A percentile compares a stretch with the other conserved stretches of the same genome.
phyloP scores from a whole-genome alignment of 148 eudicot species.

The Pouteria glomerata region DNA sequence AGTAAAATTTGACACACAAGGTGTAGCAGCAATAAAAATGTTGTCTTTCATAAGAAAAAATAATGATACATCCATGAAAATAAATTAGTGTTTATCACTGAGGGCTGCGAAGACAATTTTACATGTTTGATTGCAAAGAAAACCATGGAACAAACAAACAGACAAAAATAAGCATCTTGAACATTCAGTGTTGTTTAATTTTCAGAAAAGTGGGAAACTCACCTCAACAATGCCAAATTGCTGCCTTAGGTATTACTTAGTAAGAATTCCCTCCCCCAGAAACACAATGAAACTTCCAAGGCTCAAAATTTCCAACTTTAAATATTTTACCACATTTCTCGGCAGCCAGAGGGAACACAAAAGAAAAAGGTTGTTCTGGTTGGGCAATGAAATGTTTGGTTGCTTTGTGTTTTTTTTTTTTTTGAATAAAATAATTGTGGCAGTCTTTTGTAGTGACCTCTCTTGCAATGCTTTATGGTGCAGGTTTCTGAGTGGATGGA shows the following conservation, averaged over 20 bases:
- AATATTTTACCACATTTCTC: neutral
- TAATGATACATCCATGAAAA: neutral
- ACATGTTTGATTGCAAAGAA: neutral
- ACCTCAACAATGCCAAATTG: neutral
- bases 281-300: neutral
- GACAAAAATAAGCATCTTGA: neutral
- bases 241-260: neutral
- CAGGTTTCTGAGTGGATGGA: constrained; percentile 91
- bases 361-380: neutral
- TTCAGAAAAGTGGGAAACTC: neutral
- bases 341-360: neutral
- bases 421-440: neutral
- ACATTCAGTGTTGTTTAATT: neutral
- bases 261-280: neutral
- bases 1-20: neutral
- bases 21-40: neutral
- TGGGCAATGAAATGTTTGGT: neutral
- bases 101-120: neutral
- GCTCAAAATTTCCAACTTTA: neutral
- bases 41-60: neutral
- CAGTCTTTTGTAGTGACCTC: neutral
- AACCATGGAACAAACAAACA: neutral
- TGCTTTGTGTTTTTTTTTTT: neutral
- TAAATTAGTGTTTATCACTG: neutral
- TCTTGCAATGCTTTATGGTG: neutral